Evolutionary conservation across 352 stramenopile genomes (phyloP), one percentile per base, ranked within the genome.

Genomic region (Phytophthora vignae): DNA sequence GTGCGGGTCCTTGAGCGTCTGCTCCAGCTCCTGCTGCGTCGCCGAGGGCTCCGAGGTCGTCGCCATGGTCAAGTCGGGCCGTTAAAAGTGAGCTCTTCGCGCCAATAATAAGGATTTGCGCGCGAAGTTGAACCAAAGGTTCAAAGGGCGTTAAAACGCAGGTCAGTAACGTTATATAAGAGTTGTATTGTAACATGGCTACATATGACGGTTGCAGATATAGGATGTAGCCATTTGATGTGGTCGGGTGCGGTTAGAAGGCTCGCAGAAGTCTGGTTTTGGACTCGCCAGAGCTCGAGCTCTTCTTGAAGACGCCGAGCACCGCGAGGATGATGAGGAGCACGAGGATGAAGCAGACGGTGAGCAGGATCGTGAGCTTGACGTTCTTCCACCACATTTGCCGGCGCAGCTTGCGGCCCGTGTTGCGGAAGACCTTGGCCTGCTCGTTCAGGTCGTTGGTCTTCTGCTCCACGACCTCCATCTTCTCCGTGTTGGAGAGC

Each of bases 351-450:
- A 76, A 77, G 56, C 82, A 85, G 22, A 92, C 64, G 22, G 72
- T 73, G 15, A 96, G 84, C 27, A 83, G 64, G 36, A 96, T 81
- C 60, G 81, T 94, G 55, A 95, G 77, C 55, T 88, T 87, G 63
- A 93, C 78, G 74, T 96, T 95, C 70, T 94, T 94, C 89, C 87
- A 95, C 87, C 88, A 95, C 87, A 96, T 94, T 44, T 83, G 74
- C 56, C 87, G 87, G 49, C 85, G 84, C 53, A 96, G 67, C 64
- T 93, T 92, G 52, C 87, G 88, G 3, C 89, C 86, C 9, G 83
- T 93, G 75, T 95, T 95, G 59, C 87, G 85, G 53, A 95, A 96
- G 40, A 95, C 86, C 64, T 95, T 96, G 69, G 87, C 89, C 55
- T 96, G 89, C 65, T 95, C 87, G 70, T 90, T 95, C 55, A 96